Conservation (phyloP, 129 eudicot species). For the Flaveria sonorensis region DNA sequence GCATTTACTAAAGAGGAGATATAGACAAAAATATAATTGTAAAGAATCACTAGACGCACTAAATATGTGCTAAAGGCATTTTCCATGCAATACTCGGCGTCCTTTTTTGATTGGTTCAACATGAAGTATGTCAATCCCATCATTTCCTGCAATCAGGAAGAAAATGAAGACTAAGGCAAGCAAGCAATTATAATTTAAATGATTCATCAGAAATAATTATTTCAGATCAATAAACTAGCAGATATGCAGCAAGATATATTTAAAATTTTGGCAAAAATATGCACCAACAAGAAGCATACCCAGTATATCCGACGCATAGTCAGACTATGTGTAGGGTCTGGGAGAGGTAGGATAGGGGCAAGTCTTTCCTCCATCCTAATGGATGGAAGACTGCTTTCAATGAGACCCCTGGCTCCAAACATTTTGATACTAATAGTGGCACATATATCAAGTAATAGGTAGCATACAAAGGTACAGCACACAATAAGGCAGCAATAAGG, state of each 20-base stretch:
- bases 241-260: slow-evolving; percentile 7
- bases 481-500: no score
- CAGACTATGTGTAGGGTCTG: no score
- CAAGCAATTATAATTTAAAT: background rate
- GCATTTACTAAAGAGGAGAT: background rate
- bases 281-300: background rate
- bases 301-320: no score
- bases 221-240: background rate
- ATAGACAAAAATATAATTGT: background rate
- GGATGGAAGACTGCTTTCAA: no score
- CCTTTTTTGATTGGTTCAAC: slow-evolving; percentile 94
- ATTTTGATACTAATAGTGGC: no score
- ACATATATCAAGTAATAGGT: no score
- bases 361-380: no score
- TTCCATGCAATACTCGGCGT: slow-evolving; percentile 95
- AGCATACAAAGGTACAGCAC: no score
- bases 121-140: slow-evolving; percentile 91
- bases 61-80: slow-evolving; percentile 77
- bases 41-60: slow-evolving; percentile 48
- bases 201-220: slow-evolving; percentile 10
- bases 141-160: slow-evolving; percentile 68
- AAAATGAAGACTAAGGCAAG: slow-evolving; percentile 11
- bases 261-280: background rate
- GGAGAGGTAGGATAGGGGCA: no score
- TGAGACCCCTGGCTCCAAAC: no score